Evolutionary conservation across 1,284 basidiomycete species (phyloP).

Genomic region (Exobasidium cylindrosporum): DNA sequence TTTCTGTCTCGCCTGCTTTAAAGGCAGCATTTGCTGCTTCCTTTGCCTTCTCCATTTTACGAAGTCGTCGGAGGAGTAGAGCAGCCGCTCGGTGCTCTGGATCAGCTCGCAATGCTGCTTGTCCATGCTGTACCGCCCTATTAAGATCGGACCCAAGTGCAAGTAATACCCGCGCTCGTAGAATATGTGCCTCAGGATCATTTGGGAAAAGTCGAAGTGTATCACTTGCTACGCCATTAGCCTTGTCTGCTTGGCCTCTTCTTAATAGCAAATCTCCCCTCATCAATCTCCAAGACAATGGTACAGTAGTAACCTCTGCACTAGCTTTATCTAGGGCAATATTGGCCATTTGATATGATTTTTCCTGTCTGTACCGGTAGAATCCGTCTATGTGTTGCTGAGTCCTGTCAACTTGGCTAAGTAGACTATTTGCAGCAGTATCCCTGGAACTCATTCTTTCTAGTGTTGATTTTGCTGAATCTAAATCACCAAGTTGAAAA

Average conservation of each 20-base stretch:
- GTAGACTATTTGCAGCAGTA: conserved; percentile 21
- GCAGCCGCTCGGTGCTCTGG: conserved; percentile 72
- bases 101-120: conserved; percentile 72
- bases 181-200: conserved; percentile 74
- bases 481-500: conserved; percentile 40
- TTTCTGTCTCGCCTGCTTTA: conserved; percentile 64
- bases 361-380: conserved; percentile 66
- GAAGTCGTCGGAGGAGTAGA: conserved; percentile 70
- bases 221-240: conserved; percentile 61
- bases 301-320: conserved; percentile 26
- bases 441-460: conserved; percentile 15
- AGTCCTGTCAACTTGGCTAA: conserved; percentile 32
- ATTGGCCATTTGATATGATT: conserved; percentile 58
- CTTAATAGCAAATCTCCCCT: conserved; percentile 33
- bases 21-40: conserved; percentile 79
- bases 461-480: conserved; percentile 27
- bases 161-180: conserved; percentile 77
- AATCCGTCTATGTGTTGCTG: conserved; percentile 50
- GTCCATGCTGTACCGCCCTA: conserved; percentile 70
- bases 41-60: conserved; percentile 75
- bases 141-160: conserved; percentile 66
- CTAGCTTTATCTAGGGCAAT: conserved; percentile 48
- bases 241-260: conserved; percentile 39
- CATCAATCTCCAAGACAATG: conserved; percentile 32
- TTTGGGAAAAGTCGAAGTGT: conserved; percentile 69